Percentiles rank a stretch among this genome's conserved stretches.
phyloP scores from a whole-genome alignment of 345 rosid species.

The Iberis pinnata region DNA sequence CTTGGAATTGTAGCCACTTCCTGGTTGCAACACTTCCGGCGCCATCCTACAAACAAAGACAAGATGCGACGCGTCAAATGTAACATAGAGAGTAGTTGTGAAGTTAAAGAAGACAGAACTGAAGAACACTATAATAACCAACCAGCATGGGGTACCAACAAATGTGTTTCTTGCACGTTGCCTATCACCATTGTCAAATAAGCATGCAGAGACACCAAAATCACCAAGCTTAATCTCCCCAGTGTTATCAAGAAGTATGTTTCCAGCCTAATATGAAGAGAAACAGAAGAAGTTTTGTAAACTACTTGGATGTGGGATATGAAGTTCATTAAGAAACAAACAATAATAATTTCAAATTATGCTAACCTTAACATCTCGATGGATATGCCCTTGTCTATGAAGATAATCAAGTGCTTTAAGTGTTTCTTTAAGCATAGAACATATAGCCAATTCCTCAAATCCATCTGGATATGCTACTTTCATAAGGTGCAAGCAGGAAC shows the following conservation, averaged over 20 bases:
- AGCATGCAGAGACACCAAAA: slow-evolving; percentile 95
- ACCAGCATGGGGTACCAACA: slow-evolving; percentile 99
- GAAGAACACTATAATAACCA: slow-evolving; percentile 26
- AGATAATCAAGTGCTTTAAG: slow-evolving; percentile 93
- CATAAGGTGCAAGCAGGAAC: slow-evolving; percentile 91
- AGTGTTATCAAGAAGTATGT: slow-evolving; percentile 67
- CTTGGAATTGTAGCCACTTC: slow-evolving; percentile 95
- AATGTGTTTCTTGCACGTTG: slow-evolving; percentile 94
- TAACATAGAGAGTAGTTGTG: slow-evolving; percentile 4
- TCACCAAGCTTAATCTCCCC: slow-evolving; percentile 89
- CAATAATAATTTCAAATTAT: not conserved
- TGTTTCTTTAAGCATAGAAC: slow-evolving; percentile 70
- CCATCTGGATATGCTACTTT: slow-evolving; percentile 93
- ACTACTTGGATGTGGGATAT: not conserved
- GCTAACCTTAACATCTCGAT: slow-evolving; percentile 85
- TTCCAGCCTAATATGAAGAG: slow-evolving; percentile 65
- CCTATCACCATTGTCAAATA: slow-evolving; percentile 93
- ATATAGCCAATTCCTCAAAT: slow-evolving; percentile 81
- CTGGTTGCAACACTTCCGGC: slow-evolving; percentile 97
- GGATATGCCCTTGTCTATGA: slow-evolving; percentile 96
- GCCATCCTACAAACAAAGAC: slow-evolving; percentile 75
- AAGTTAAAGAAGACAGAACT: not conserved
- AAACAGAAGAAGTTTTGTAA: not conserved
- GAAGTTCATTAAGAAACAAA: too few relatives aligned
- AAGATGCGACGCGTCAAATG: not conserved